Evolutionary conservation across 2,329 filamentous ascomycete genomes (phyloP).

Genomic region (Lasiodiplodia theobromae): DNA sequence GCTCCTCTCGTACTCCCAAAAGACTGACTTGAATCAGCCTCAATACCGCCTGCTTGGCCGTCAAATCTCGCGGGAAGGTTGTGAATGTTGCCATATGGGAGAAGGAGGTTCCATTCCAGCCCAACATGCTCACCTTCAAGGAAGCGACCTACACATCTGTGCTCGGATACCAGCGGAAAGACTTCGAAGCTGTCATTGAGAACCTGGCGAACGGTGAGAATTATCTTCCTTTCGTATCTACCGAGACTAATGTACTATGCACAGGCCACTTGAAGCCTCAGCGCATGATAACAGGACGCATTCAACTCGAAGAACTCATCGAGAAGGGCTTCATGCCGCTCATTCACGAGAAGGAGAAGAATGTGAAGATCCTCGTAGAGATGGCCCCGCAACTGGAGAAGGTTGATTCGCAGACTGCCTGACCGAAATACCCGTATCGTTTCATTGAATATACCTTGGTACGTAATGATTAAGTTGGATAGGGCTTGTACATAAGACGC

Average conservation of each 20-base stretch:
- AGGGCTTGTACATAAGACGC: not conserved
- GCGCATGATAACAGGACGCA: constrained; percentile 67
- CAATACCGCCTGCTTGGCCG: constrained; percentile 54
- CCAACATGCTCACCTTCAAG: constrained; percentile 61
- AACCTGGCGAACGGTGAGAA: constrained; percentile 50
- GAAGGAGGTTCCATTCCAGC: constrained; percentile 59
- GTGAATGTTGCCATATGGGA: constrained; percentile 73
- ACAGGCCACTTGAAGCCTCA: constrained; percentile 59
- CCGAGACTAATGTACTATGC: not conserved
- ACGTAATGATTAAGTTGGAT: not conserved
- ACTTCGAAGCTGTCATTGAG: constrained; percentile 65
- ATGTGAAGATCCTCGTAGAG: constrained; percentile 69
- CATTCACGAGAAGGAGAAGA: constrained; percentile 66
- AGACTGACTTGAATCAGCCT: constrained; percentile 32
- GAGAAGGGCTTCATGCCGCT: constrained; percentile 65
- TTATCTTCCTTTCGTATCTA: not conserved
- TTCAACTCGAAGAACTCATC: constrained; percentile 63
- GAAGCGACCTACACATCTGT: constrained; percentile 62
- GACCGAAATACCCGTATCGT: not conserved
- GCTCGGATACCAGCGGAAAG: constrained; percentile 58
- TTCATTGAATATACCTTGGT: not conserved
- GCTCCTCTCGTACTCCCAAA: not conserved
- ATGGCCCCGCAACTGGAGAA: constrained; percentile 32
- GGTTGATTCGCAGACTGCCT: constrained; percentile 21
- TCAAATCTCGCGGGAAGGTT: constrained; percentile 62